A percentile compares a stretch with the other conserved stretches of the same genome.
phyloP scores from a whole-genome alignment of 331 rosid species.

The Malus hybrid region DNA sequence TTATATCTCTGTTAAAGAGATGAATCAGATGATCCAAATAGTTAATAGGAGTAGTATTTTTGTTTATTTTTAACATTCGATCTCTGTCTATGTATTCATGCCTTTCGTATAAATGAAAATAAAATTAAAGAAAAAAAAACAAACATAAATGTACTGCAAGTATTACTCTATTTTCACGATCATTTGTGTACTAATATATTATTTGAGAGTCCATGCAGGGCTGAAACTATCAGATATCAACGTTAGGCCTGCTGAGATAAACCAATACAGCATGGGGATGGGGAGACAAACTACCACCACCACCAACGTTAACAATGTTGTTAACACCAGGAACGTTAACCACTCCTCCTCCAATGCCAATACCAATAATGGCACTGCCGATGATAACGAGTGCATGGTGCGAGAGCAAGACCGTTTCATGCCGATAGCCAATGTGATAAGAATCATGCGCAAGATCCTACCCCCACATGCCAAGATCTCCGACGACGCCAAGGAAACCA shows the following conservation, averaged over 20 bases:
- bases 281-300: not conserved
- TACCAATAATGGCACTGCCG: not conserved
- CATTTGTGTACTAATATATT: not conserved
- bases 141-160: not conserved
- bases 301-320: not conserved
- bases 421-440: constrained; percentile 87
- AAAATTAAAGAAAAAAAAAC: too few species aligned
- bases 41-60: too few species aligned
- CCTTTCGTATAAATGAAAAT: not conserved
- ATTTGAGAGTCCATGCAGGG: constrained; percentile 18
- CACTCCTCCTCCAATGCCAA: constrained; percentile 1
- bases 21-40: too few species aligned
- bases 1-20: too few species aligned
- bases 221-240: constrained; percentile 32
- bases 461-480: constrained; percentile 86
- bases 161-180: too few species aligned
- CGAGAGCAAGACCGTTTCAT: constrained; percentile 86
- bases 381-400: constrained; percentile 56
- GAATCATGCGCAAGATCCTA: constrained; percentile 73
- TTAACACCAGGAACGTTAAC: not conserved
- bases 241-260: constrained; percentile 12
- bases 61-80: too few species aligned
- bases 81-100: not conserved
- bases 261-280: not conserved
- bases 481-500: constrained; percentile 75